Evolutionary conservation across 805 yeast genomes (phyloP), one percentile per base, ranked within the genome.

Genomic region (Pichia deserticola): DNA sequence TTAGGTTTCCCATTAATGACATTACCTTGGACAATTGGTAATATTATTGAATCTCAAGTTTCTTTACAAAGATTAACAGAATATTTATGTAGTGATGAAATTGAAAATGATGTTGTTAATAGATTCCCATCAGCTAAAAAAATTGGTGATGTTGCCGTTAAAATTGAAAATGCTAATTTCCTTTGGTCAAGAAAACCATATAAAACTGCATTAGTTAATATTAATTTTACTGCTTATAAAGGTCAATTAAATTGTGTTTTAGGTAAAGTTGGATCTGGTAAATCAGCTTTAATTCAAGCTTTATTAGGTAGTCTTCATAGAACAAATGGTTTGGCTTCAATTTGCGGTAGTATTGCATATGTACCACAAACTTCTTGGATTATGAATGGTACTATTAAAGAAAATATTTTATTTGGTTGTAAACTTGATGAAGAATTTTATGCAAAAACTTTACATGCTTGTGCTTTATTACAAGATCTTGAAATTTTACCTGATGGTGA

Each of bases 331-430:
- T 56, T 67, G 4, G 80, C 81, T 15, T 51, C 57, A 5, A 49
- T 67, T 11, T 52, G 52, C n/a, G 82, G 82, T 5, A 60, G 73
- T 2, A 60, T 79, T 40, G 84, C 86, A 0, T 81, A 79, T 56
- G 81, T 85, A 61, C 72, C 86, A 1, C 87, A 82, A 60, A 74
- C 86, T 38, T 95, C 99, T 1, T 93, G 99, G 99, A 89, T 93
- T 55, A 85, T 89, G 86, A 93, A 93, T 63, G 98, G 96, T 36
- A 75, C 95, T 4, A 92, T 93, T 5, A 84, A 79, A 58, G 97
- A 93, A 33, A 93, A 93, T 62, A 87, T 93, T 61, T 66, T 89
- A 47, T 93, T 93, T 68, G 99, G 99, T 25, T 88, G 84, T 62
- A 82, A 76, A 58, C 87, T 72, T 63, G 97, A 93, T 60, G 77